Evolutionary conservation across 352 stramenopile genomes (phyloP), one percentile per base, ranked within the genome.

Genomic region (Plasmopara muralis): DNA sequence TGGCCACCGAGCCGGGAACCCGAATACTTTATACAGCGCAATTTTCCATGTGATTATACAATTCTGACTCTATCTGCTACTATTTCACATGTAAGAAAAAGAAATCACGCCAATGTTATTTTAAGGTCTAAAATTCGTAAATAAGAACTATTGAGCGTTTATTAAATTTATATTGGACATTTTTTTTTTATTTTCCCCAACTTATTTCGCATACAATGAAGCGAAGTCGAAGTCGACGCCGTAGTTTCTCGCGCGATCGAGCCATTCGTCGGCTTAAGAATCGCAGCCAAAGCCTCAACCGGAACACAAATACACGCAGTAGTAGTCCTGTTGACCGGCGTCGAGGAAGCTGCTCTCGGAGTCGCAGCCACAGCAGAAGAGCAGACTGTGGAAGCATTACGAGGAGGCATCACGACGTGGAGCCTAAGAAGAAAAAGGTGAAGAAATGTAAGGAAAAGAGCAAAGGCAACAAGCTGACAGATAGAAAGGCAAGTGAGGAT

Each of bases 401-500:
- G 37, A 13, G n/a, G 13, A 38, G 1, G 33, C 33, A 38, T 41
- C 2, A 16, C 14, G 9, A 16, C 37, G 1, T 2, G 16, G 16
- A n/a, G 65, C 31, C 47, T 52, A 15, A 28, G 3, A 68, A 66
- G 50, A 73, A 72, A 50, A 41, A 62, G 37, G 44, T 68, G 30
- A 68, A 72, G 47, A 71, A 70, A 25, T 34, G 55, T 3, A 47
- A 55, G 20, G 59, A 64, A n/a, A 73, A 58, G 28, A 55, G 68
- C 54, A 75, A 56, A 47, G 55, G 57, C 30, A 13, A 72, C 13
- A 52, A 63, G 8, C 40, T 60, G 35, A 18, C 60, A 3, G 43
- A 64, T 29, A 14, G 29, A 28, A 52, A 56, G 15, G 35, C 20
- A 2, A n/a, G 9, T 25, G 30, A 9, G 7, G n/a, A 30, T 38